Evolutionary conservation across 139 green algal genomes (phyloP).

Genomic region (Klebsormidium nitens): DNA sequence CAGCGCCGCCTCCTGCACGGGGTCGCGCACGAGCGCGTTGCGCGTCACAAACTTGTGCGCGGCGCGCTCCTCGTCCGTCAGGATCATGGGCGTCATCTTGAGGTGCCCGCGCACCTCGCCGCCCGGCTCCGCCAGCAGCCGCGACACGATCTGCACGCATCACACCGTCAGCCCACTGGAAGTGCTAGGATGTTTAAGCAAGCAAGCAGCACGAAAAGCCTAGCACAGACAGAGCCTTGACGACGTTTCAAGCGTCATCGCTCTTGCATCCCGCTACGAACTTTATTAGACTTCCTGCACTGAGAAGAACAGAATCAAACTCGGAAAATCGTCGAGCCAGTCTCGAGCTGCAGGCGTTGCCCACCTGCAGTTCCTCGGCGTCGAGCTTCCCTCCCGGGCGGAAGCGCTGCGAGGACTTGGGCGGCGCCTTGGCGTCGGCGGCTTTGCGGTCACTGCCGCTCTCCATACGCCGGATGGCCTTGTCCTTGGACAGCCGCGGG

Average conservation of each 20-base stretch:
- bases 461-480: not conserved
- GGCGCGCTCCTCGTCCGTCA: conserved; percentile 17
- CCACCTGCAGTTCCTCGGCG: conserved; percentile 10
- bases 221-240: too few species aligned
- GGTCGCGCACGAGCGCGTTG: conserved; percentile 36
- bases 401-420: not conserved
- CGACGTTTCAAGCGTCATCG: too few species aligned
- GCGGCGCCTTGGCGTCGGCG: not conserved
- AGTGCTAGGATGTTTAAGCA: too few species aligned
- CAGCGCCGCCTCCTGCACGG: conserved; percentile 11
- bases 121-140: not conserved
- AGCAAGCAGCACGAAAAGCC: too few species aligned
- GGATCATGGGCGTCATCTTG: conserved; percentile 35
- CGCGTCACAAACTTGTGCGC: conserved; percentile 9
- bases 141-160: not conserved
- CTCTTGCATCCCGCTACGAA: too few species aligned
- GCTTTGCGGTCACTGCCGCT: not conserved
- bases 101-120: conserved; percentile 1
- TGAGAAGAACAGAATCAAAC: too few species aligned
- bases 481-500: not conserved
- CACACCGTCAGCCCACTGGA: too few species aligned
- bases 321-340: too few species aligned
- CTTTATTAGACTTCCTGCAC: too few species aligned
- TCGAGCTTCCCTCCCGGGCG: not conserved
- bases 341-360: too few species aligned